Base-by-base conservation (phyloP, 345 rosid species). In the Populus deltoides region DNA sequence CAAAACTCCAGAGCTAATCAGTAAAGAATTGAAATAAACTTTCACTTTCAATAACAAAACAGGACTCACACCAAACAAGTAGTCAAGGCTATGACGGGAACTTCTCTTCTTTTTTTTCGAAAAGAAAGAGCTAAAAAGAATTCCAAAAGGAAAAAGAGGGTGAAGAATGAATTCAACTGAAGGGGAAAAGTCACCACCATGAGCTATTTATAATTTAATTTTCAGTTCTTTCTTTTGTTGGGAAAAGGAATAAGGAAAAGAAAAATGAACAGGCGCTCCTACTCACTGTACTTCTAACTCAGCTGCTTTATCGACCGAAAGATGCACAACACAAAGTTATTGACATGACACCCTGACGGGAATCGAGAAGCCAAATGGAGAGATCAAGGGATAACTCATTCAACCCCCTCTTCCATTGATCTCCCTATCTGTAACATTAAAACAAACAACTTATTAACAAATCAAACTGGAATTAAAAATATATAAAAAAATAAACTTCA, bases 211-310 rank as follows among this genome's bases (percentile, higher is more conserved):
- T 85, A 85, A 84, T 73, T 82, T 12, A 70, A 72, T 66, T 75
- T 78, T 75, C 77, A 69, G 70, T 72, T 81, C 72, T 80, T 68
- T 76, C 66, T 70, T 72, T 33, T 25, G 29, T 49, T n/a, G 62
- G 35, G 15, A 77, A 25, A 24, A 10, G 47, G 49, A 66, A 71
- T 1, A 49, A 66, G 24, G 29, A 36, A 35, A 72, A 57, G 11
- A 17, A 70, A 15, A 69, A 67, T 24, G 35, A 65, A 73, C 72
- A 77, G 61, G 43, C 73, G 70, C 82, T 78, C 82, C 86, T 85
- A 81, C 77, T 80, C 80, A 72, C 86, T 82, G 87, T 84, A 80
- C 83, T 79, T 77, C 80, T 61, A 80, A 71, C 51, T 85, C 81
- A 47, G 79, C 82, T 59, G 76, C 78, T 82, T 36, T 68, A 81